Percentiles rank a stretch among this genome's conserved stretches.
These are phyloP conservation scores for Cucumis melo DNA, from an alignment of 306 rosid species.

Conservation along the genomic window DNA sequence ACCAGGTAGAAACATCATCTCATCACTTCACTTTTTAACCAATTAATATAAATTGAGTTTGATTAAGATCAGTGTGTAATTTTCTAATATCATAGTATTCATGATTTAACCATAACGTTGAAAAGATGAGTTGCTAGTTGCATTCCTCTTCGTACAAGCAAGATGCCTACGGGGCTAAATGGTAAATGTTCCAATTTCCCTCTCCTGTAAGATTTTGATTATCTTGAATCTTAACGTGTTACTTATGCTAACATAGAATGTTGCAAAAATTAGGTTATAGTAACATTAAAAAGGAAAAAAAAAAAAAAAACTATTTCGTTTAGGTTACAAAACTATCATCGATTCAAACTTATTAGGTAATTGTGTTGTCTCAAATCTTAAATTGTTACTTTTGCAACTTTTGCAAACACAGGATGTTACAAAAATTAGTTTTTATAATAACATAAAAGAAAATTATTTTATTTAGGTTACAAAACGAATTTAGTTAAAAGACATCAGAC, in stretches of 20 bases:
- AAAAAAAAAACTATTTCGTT: neutral
- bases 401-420: too few species aligned
- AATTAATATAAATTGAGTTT: neutral
- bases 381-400: too few species aligned
- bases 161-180: too few species aligned
- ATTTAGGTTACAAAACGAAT: neutral
- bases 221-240: neutral
- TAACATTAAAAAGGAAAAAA: too few species aligned
- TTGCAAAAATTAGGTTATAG: too few species aligned
- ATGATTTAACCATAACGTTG: neutral
- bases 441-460: too few species aligned
- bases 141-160: neutral
- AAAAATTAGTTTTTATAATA: too few species aligned
- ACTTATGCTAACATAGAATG: too few species aligned
- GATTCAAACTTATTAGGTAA: too few species aligned
- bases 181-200: neutral
- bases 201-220: neutral
- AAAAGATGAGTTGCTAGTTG: neutral
- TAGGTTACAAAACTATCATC: neutral
- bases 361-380: neutral
- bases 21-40: neutral
- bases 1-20: conserved; percentile 9
- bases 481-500: too few species aligned
- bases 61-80: neutral
- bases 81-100: neutral